A percentile compares a stretch with the other conserved stretches of the same genome.
Evolutionary conservation across 1,284 basidiomycete species (phyloP).

Genomic region (Schizophyllum amplum): DNA sequence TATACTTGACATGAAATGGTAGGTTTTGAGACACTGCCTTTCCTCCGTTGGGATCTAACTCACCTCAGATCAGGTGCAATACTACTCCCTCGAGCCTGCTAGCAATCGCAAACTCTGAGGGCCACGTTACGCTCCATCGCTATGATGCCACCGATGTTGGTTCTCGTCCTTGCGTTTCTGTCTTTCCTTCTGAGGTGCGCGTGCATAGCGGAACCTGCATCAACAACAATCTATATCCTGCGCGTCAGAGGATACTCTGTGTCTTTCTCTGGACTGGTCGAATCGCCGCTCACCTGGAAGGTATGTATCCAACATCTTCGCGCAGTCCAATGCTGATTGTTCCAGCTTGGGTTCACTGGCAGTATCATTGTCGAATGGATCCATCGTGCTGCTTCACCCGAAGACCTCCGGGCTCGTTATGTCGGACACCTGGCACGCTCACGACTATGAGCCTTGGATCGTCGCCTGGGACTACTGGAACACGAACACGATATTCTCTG

Average conservation of each 20-base stretch:
- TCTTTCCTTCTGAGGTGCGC: neutral
- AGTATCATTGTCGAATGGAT: constrained; percentile 76
- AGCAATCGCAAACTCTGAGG: constrained; percentile 80
- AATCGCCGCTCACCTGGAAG: constrained; percentile 38
- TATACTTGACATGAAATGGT: constrained; percentile 94
- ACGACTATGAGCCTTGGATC: constrained; percentile 95
- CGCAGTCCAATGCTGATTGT: constrained; percentile 4
- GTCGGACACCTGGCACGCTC: constrained; percentile 71
- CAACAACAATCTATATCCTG: constrained; percentile 45
- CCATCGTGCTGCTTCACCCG: constrained; percentile 51
- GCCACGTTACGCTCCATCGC: constrained; percentile 53
- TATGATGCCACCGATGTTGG: constrained; percentile 3
- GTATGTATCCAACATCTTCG: constrained; percentile 1
- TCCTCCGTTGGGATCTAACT: neutral
- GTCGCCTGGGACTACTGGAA: constrained; percentile 87
- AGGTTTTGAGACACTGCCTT: constrained; percentile 6
- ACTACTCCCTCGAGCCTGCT: constrained; percentile 36
- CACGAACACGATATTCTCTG: constrained; percentile 74
- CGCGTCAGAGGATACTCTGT: constrained; percentile 53
- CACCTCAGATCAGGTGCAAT: constrained; percentile 44
- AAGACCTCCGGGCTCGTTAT: constrained; percentile 34
- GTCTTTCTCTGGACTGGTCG: constrained; percentile 87
- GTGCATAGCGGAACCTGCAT: constrained; percentile 36
- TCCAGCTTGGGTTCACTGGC: constrained; percentile 53
- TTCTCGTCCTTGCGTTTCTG: neutral